Evolutionary conservation across 1,284 basidiomycete species (phyloP).

Genomic region (Heliocybe sulcata): DNA sequence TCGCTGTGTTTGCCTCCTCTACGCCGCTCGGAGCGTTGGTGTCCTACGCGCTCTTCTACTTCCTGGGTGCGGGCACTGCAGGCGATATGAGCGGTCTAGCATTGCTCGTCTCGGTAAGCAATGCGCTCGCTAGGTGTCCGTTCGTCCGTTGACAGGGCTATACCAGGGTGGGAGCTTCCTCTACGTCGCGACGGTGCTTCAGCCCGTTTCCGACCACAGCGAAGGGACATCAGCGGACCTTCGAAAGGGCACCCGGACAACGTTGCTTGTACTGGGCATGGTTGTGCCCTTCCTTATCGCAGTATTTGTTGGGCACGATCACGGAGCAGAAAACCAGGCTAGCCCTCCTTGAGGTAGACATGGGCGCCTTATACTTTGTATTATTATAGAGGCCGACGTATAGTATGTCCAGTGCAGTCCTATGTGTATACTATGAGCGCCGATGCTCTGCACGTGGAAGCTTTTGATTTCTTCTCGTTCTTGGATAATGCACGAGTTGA

Average conservation of each 20-base stretch:
- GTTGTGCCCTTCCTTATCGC: constrained; percentile 55
- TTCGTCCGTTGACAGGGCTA: constrained; percentile 3
- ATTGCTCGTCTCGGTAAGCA: constrained; percentile 70
- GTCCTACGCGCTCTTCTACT: constrained; percentile 58
- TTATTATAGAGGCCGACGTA: background rate
- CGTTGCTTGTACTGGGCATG: constrained; percentile 62
- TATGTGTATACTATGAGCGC: too few relatives aligned
- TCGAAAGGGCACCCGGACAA: constrained; percentile 38
- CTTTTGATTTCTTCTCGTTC: too few relatives aligned
- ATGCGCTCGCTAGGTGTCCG: background rate
- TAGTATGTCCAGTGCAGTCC: too few relatives aligned
- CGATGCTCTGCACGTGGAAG: too few relatives aligned
- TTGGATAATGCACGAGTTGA: too few relatives aligned
- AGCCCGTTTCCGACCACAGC: constrained; percentile 52
- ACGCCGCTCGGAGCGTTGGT: constrained; percentile 73
- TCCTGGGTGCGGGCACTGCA: constrained; percentile 40
- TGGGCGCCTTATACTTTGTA: background rate
- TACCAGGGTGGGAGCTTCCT: constrained; percentile 89
- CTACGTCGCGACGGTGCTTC: constrained; percentile 89
- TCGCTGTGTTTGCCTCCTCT: constrained; percentile 73
- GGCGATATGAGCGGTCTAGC: constrained; percentile 66
- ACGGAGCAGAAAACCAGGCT: constrained; percentile 12
- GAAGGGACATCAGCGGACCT: constrained; percentile 32
- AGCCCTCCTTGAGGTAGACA: background rate
- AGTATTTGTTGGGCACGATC: constrained; percentile 40